Evolutionary conservation across 768 basidiomycete genomes (phyloP), one percentile per base, ranked within the genome.

Genomic region (Collybia sp.): DNA sequence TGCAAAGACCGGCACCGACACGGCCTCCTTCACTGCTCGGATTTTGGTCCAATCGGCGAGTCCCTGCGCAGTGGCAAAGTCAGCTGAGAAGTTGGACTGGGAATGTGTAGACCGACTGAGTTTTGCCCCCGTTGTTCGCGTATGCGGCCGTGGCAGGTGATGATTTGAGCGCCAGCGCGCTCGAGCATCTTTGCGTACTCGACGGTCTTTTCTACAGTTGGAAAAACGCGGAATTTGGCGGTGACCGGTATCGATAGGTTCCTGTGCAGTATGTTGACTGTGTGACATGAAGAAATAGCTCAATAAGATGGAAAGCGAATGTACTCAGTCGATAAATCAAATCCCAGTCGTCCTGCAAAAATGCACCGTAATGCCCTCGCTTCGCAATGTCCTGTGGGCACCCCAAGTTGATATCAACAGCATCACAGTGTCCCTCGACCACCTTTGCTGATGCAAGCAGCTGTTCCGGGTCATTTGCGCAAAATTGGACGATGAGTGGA

Each of bases 171-270:
- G 0, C 96, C 96, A 0, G 96, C 93, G 0, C 81, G 70, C 67
- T 96, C 93, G 34, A 99, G 80, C 93, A 98, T 96, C 59, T 87
- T 79, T 1, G 96, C 96, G 53, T 99, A 99, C 50, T 83, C 85
- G 1, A 98, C 83, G 0, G 95, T 97, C 66, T 86, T 87, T 56
- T 89, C 86, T 19, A 90, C 62, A 0, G 83, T 82, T 1, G 87
- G 79, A 62, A 94, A 97, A 2, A 95, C 83, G 6, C 96, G 82
- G 64, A 97, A 96, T 60, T 99, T 98, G 38, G 93, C 96, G 0
- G 93, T 96, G 2, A 98, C 93, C 2, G 96, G 96, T n/a, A 96
- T 71, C 1, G 78, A 74, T 5, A 99, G 79, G 54, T 93, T 87
- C 31, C 68, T 63, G 59, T 97, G 94, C 1, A 99, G 72, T 2